These are phyloP conservation scores for Spathaspora jeffriesii DNA, from an alignment of 1,139 yeast species.

Conservation along the genomic window DNA sequence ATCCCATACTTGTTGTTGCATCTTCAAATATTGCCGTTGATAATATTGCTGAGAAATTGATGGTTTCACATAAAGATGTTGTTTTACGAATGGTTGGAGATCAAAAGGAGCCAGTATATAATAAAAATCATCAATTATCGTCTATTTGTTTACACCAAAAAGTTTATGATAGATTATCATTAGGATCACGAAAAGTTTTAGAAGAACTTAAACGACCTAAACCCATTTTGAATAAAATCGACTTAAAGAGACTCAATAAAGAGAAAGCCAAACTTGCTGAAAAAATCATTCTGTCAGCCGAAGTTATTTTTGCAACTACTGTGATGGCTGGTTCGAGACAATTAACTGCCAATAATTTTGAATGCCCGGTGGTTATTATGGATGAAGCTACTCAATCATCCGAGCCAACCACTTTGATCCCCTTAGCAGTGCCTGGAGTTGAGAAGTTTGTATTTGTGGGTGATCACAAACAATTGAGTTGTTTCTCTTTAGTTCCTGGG, in stretches of 20 bases:
- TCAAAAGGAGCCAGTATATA: conserved; percentile 79
- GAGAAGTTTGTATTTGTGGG: conserved; percentile 90
- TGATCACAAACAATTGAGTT: conserved; percentile 95
- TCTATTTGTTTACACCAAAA: no score
- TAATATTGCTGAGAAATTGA: conserved; percentile 77
- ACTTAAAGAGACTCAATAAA: conserved; percentile 44
- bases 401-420: conserved; percentile 90
- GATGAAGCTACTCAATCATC: conserved; percentile 96
- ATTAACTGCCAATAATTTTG: conserved; percentile 53
- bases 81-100: conserved; percentile 78
- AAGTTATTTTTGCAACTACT: conserved; percentile 90
- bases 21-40: conserved; percentile 97
- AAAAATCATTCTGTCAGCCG: conserved; percentile 56
- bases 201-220: conserved; percentile 58
- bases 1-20: conserved; percentile 81
- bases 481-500: conserved; percentile 88
- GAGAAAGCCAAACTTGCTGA: conserved; percentile 50
- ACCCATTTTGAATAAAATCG: conserved; percentile 69
- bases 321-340: conserved; percentile 87
- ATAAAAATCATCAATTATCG: conserved; percentile 53
- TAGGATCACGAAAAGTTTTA: conserved; percentile 59
- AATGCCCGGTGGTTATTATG: conserved; percentile 79
- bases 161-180: conserved; percentile 44
- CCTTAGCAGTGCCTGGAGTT: conserved; percentile 86
- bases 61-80: conserved; percentile 68